A percentile compares a stretch with the other conserved stretches of the same genome.
Conservation (phyloP, 1,139 yeast genomes). For the Candida anutae region DNA sequence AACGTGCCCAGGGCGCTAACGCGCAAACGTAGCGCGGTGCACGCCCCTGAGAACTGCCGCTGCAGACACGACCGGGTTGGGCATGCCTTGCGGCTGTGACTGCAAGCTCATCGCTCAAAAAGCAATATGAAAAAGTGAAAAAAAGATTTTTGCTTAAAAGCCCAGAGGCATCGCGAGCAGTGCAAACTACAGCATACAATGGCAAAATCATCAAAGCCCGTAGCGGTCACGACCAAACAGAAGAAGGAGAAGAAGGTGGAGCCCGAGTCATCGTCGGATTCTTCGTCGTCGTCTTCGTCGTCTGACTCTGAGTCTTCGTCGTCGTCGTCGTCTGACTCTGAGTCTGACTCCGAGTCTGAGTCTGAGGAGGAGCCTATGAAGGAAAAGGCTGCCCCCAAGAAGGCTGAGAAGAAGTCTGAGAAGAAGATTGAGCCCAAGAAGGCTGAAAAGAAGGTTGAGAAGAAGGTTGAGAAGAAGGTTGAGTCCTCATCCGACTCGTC, state of each 20-base stretch:
- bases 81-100: no score
- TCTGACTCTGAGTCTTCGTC: conserved; percentile 19
- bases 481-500: conserved; percentile 6
- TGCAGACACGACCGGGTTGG: no score
- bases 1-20: no score
- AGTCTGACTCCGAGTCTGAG: conserved; percentile 14
- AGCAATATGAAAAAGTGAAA: background rate
- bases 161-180: no score
- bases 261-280: conserved; percentile 16
- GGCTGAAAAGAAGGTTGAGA: conserved; percentile 19
- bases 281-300: conserved; percentile 9
- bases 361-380: conserved; percentile 13
- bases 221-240: conserved; percentile 17
- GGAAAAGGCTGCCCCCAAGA: no score
- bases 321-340: conserved; percentile 8
- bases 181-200: conserved; percentile 11
- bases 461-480: conserved; percentile 15
- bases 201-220: conserved; percentile 22
- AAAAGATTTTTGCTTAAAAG: background rate
- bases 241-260: conserved; percentile 10
- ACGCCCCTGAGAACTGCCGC: no score
- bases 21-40: no score
- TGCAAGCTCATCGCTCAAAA: conserved; percentile 3
- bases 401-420: conserved; percentile 20
- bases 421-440: no score